These are phyloP conservation scores for Aspergillus hortae DNA, from an alignment of 2,329 filamentous ascomycete genomes.

Conservation along the genomic window DNA sequence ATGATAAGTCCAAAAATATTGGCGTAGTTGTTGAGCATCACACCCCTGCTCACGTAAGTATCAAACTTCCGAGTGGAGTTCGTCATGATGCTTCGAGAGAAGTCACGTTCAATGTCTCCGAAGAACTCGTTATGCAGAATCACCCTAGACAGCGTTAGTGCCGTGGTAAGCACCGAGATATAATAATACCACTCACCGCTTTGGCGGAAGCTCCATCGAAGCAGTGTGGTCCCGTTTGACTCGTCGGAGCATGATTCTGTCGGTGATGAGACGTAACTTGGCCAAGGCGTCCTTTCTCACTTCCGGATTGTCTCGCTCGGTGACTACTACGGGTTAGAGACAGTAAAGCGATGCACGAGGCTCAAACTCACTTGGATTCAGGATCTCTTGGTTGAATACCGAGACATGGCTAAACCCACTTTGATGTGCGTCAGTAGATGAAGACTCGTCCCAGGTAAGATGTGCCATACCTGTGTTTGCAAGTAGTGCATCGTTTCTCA, in stretches of 20 bases:
- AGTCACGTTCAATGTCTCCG: slow-evolving; percentile 91
- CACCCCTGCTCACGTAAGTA: slow-evolving; percentile 66
- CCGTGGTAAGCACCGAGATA: background rate
- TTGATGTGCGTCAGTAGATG: slow-evolving; percentile 13
- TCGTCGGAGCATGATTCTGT: slow-evolving; percentile 91
- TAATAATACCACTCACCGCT: slow-evolving; percentile 53
- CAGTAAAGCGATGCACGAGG: slow-evolving; percentile 36
- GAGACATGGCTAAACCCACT: slow-evolving; percentile 67
- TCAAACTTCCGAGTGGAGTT: slow-evolving; percentile 86
- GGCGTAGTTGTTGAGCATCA: slow-evolving; percentile 90
- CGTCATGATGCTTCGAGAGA: slow-evolving; percentile 92
- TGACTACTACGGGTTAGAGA: slow-evolving; percentile 42
- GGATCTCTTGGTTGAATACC: slow-evolving; percentile 89
- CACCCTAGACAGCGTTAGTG: slow-evolving; percentile 46
- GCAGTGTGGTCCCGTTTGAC: slow-evolving; percentile 91
- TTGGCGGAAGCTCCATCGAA: slow-evolving; percentile 93
- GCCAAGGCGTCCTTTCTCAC: slow-evolving; percentile 67
- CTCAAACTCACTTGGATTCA: slow-evolving; percentile 63
- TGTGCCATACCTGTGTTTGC: slow-evolving; percentile 52
- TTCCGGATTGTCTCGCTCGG: slow-evolving; percentile 51
- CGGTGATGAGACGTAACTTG: slow-evolving; percentile 84
- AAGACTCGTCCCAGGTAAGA: slow-evolving; percentile 2
- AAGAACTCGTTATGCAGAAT: slow-evolving; percentile 94
- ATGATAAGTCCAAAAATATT: slow-evolving; percentile 99
- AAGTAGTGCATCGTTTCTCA: slow-evolving; percentile 66